Evolutionary conservation across 2,329 filamentous ascomycete species (phyloP), one percentile per base, ranked within the genome.

Genomic region (Xylariomycetidae sp.): DNA sequence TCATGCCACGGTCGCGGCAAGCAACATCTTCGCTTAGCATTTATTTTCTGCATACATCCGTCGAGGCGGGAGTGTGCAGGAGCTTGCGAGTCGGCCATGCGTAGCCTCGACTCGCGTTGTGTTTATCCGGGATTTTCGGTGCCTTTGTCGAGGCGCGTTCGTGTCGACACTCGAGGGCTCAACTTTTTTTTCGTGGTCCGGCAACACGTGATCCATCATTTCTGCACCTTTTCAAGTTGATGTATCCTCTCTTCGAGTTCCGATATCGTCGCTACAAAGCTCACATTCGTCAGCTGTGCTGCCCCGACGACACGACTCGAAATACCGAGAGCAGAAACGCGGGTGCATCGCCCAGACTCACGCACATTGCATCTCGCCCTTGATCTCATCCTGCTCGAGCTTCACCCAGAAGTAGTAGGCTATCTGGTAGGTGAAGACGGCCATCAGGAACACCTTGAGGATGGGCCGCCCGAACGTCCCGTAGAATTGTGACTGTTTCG

Each of bases 381-480:
- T 77, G 36, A 74, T 65, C 61, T 92, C 85, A 34, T 85, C 70
- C 20, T 74, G 72, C 58, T 89, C 85, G 31, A 90, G 67, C 59
- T 81, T 85, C 23, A 75, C 56, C 85, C 85, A 92, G 10, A 63
- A 64, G 65, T 76, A 86, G 61, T 89, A 90, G 10, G 72, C 60
- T n/a, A 84, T 49, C 60, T 92, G 85, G 57, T 90, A 92, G 2
- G 80, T 82, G 52, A 86, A 79, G 35, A 88, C 72, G 34, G 85
- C 83, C 52, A 83, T 71, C 23, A 90, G 68, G 44, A 86, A 74
- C 34, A 79, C 78, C 62, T 88, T 90, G 33, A 76, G 71, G 28
- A 90, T 67, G 3, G 85, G 84, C 2, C 82, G 71, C 24, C 79
- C 76, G 53, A 87, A 88, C 10, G 76, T 77, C 53, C 76, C 80